phyloP scores from a whole-genome alignment of 345 rosid species.

The Arabis alpina region DNA sequence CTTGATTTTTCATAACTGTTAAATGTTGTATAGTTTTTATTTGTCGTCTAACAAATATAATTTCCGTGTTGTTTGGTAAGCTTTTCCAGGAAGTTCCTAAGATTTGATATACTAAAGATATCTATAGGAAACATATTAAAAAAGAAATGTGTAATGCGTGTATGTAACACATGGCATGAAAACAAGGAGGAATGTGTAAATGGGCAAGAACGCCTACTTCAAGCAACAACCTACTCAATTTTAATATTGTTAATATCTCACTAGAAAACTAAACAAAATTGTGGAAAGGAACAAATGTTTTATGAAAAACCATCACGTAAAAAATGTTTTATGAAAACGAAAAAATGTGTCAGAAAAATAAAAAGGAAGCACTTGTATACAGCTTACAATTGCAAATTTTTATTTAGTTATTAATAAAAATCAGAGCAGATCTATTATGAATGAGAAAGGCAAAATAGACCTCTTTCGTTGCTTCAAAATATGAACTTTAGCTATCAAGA shows the following conservation, averaged over 20 bases:
- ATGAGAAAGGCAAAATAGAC: conserved; percentile 37
- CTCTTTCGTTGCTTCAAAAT: conserved; percentile 41
- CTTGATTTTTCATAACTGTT: neutral
- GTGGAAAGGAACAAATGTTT: too few relatives aligned
- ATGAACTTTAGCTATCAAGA: conserved; percentile 40
- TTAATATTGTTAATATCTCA: conserved; percentile 7
- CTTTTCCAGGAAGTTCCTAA: conserved; percentile 31
- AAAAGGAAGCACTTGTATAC: neutral
- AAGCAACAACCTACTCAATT: conserved; percentile 46
- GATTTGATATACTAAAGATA: neutral
- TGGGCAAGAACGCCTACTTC: conserved; percentile 39
- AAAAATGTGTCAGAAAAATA: too few relatives aligned
- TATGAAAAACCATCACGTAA: too few relatives aligned
- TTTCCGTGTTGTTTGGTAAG: conserved; percentile 35
- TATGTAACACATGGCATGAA: conserved; percentile 41
- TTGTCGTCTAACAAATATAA: conserved; percentile 11
- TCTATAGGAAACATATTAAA: neutral
- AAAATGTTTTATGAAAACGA: neutral
- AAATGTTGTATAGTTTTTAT: conserved; percentile 2
- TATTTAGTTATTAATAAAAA: too few relatives aligned
- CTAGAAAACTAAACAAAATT: conserved; percentile 4
- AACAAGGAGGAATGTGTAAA: conserved; percentile 30
- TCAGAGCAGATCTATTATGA: conserved; percentile 10
- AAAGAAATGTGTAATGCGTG: conserved; percentile 30
- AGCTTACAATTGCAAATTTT: too few relatives aligned